Conservation (phyloP, 345 rosid species). For the Clarkia xantiana region DNA sequence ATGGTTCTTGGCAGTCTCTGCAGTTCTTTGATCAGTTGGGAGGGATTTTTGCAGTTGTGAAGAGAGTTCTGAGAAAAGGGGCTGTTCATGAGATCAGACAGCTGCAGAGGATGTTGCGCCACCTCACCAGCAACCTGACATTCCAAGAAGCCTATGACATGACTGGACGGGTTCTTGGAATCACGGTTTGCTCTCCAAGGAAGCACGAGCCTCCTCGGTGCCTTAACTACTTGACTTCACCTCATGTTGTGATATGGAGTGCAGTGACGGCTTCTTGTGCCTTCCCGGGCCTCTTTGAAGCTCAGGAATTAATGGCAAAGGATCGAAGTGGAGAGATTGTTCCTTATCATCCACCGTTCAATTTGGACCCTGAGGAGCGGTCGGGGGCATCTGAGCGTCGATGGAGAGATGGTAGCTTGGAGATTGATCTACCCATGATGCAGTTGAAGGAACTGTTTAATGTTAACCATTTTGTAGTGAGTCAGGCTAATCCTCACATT, state of each 20-base stretch:
- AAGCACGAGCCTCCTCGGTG: constrained; percentile 98
- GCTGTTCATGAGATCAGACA: constrained; percentile 88
- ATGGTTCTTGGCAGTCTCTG: constrained; percentile 64
- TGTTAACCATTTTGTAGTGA: constrained; percentile 92
- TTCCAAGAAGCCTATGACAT: constrained; percentile 97
- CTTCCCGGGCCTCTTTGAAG: constrained; percentile 95
- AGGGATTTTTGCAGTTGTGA: constrained; percentile 68
- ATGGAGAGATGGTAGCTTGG: constrained; percentile 99
- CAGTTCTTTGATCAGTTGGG: constrained; percentile 96
- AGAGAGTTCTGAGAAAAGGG: constrained; percentile 74
- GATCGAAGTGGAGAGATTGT: constrained; percentile 85
- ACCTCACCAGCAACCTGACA: constrained; percentile 85
- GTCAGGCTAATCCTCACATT: constrained; percentile 97
- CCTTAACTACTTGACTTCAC: constrained; percentile 90
- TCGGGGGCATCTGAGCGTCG: constrained; percentile 51
- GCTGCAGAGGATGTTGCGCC: constrained; percentile 72
- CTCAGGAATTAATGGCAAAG: constrained; percentile 98
- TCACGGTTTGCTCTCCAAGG: constrained; percentile 93
- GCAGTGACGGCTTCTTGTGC: constrained; percentile 98
- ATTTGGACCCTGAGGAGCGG: constrained; percentile 65
- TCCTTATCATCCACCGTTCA: constrained; percentile 95
- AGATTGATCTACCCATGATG: constrained; percentile 95
- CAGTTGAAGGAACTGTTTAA: constrained; percentile 92
- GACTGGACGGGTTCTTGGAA: constrained; percentile 87
- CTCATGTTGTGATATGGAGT: constrained; percentile 99